These are phyloP conservation scores for Fusarium incarnatum DNA, from an alignment of 2,329 filamentous ascomycete genomes.

Conservation along the genomic window DNA sequence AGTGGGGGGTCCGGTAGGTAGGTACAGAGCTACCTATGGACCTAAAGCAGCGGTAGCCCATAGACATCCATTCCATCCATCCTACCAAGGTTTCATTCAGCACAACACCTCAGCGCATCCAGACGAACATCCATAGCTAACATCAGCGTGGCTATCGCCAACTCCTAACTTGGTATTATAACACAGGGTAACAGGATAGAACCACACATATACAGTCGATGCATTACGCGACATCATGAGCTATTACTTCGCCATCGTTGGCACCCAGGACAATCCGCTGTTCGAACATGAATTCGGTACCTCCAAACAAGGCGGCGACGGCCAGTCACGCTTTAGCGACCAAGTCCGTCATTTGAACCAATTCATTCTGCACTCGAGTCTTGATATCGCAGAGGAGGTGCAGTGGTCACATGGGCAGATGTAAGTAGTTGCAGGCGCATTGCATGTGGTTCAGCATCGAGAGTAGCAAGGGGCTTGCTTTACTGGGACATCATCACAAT, in stretches of 20 bases:
- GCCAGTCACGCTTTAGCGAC: slow-evolving; percentile 86
- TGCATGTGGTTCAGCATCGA: not conserved
- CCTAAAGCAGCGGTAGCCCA: not conserved
- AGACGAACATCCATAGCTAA: not conserved
- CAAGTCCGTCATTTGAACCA: slow-evolving; percentile 95
- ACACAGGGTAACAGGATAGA: not conserved
- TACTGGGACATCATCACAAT: not conserved
- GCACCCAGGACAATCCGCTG: slow-evolving; percentile 93
- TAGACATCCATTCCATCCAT: slow-evolving; percentile 4
- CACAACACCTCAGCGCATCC: not conserved
- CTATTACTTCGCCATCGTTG: slow-evolving; percentile 98
- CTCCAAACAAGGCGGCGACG: slow-evolving; percentile 94
- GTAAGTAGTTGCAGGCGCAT: slow-evolving; percentile 59
- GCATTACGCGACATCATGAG: slow-evolving; percentile 73
- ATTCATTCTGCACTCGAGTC: slow-evolving; percentile 92
- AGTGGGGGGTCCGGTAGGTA: slow-evolving; percentile 1
- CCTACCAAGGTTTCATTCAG: not conserved
- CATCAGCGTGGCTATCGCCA: slow-evolving; percentile 6
- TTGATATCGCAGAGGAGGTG: slow-evolving; percentile 95
- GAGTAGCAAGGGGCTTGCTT: slow-evolving; percentile 4
- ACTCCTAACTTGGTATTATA: not conserved
- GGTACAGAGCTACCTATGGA: not conserved
- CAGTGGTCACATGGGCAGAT: slow-evolving; percentile 91
- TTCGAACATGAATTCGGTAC: slow-evolving; percentile 98
- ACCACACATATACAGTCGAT: slow-evolving; percentile 35